These are phyloP conservation scores for Aspergillus flavus DNA, from an alignment of 2,329 filamentous ascomycete species.

Conservation along the genomic window DNA sequence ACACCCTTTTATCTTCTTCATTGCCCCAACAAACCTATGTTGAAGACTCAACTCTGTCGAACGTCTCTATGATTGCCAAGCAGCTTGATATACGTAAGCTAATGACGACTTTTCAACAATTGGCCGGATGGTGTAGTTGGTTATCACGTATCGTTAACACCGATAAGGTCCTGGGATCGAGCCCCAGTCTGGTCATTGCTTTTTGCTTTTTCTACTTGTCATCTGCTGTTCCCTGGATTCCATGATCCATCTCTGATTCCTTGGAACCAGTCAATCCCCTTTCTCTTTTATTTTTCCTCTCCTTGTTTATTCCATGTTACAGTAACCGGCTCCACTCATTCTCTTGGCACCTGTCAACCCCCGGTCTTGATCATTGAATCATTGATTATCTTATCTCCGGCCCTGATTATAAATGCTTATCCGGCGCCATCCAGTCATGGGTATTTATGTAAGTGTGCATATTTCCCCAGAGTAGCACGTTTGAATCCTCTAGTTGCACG, in stretches of 20 bases:
- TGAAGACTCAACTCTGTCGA: accelerated
- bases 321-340: too few species aligned
- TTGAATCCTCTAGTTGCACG: background rate
- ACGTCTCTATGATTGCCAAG: accelerated
- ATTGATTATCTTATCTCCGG: slow-evolving; percentile 8
- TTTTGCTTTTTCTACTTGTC: background rate
- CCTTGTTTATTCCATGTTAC: background rate
- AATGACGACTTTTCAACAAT: background rate
- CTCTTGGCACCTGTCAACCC: background rate
- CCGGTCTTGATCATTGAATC: background rate
- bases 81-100: background rate
- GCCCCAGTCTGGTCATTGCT: slow-evolving; percentile 5
- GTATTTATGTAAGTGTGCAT: background rate
- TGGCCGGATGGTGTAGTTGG: slow-evolving; percentile 37
- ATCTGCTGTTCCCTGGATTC: background rate
- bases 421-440: background rate
- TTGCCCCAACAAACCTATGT: background rate
- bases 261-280: too few species aligned
- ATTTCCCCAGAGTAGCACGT: background rate
- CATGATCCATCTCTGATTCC: too few species aligned
- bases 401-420: slow-evolving; percentile 10
- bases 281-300: background rate
- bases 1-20: background rate
- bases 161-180: slow-evolving; percentile 6
- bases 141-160: slow-evolving; percentile 10